Conservation (phyloP, 768 basidiomycete genomes). For the Baorangia bicolor region DNA sequence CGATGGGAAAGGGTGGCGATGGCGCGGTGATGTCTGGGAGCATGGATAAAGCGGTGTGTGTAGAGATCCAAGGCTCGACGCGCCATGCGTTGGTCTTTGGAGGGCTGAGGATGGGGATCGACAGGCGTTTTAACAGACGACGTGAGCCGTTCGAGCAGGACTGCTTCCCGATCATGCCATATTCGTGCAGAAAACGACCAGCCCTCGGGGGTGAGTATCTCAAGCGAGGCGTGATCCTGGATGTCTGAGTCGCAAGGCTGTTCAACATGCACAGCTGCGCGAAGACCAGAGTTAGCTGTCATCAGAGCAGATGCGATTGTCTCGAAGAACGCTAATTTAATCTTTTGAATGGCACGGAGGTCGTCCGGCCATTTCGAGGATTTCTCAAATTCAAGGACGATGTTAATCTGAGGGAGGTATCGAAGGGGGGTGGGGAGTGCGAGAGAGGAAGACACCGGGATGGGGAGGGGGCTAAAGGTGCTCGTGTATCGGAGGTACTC, state of each 20-base stretch:
- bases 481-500: conserved; percentile 80
- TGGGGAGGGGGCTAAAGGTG: conserved; percentile 75
- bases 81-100: conserved; percentile 53
- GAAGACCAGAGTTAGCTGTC: conserved; percentile 47
- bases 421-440: conserved; percentile 58
- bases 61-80: conserved; percentile 59
- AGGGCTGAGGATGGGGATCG: conserved; percentile 6
- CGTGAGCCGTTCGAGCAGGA: conserved; percentile 70
- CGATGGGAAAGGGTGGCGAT: conserved; percentile 78
- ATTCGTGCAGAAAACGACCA: conserved; percentile 86
- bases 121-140: conserved; percentile 37
- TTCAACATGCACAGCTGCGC: conserved; percentile 58
- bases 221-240: conserved; percentile 68
- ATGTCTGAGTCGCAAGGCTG: conserved; percentile 52
- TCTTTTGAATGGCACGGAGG: conserved; percentile 85
- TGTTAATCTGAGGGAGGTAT: conserved; percentile 66
- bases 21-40: conserved; percentile 83
- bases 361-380: conserved; percentile 96
- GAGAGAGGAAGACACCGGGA: conserved; percentile 52
- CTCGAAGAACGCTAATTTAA: conserved; percentile 91
- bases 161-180: conserved; percentile 84
- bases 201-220: conserved; percentile 76
- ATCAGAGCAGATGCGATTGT: conserved; percentile 68
- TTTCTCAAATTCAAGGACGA: conserved; percentile 88
- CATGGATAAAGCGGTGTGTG: conserved; percentile 70